Conservation (phyloP, 2,329 filamentous ascomycete species). For the Blastomyces silverae region DNA sequence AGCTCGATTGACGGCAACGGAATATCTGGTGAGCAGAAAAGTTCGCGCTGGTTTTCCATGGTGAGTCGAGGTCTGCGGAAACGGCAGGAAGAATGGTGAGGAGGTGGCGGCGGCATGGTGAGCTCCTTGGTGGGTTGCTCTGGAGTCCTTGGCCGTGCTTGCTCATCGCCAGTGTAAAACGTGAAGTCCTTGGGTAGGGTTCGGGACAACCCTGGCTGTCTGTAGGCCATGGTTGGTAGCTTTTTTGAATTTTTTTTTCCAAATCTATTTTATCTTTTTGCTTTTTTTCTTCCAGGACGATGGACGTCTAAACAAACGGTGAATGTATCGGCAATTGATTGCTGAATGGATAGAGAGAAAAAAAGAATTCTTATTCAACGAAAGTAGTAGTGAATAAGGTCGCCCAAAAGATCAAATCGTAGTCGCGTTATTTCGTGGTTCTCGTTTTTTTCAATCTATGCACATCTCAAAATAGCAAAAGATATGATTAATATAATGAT, state of each 20-base stretch:
- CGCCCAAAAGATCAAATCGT: conserved; percentile 7
- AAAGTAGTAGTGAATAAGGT: conserved; percentile 4
- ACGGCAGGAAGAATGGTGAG: conserved; percentile 40
- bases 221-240: conserved; percentile 33
- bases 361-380: conserved; percentile 7
- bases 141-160: conserved; percentile 39
- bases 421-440: conserved; percentile 13
- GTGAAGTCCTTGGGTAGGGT: conserved; percentile 45
- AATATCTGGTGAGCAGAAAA: conserved; percentile 34
- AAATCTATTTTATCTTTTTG: neutral
- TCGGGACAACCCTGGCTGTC: conserved; percentile 38
- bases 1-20: conserved; percentile 42
- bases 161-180: conserved; percentile 32
- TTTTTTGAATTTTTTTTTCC: neutral
- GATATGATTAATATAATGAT: conserved; percentile 1
- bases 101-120: conserved; percentile 42
- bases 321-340: conserved; percentile 7
- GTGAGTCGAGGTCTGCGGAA: conserved; percentile 38
- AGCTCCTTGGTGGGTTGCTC: conserved; percentile 36
- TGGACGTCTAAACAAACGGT: neutral
- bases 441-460: conserved; percentile 6
- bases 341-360: neutral
- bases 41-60: conserved; percentile 31
- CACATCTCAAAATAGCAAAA: conserved; percentile 8
- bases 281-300: neutral